Evolutionary conservation across 2,329 filamentous ascomycete genomes (phyloP).

Genomic region (Beauveria rudraprayagi): DNA sequence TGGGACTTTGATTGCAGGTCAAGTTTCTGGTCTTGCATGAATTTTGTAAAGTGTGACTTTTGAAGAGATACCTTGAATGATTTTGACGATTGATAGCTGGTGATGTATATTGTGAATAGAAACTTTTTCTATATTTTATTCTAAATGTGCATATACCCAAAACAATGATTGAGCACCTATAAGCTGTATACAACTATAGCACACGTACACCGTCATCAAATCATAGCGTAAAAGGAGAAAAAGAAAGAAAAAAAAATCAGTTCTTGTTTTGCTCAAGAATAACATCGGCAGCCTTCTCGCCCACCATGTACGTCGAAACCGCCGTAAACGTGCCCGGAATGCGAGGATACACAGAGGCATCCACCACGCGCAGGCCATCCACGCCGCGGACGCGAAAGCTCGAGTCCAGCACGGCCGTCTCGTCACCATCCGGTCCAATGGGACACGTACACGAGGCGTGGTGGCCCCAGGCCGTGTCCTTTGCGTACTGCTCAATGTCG

Average conservation of each 20-base stretch:
- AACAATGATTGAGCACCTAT: not conserved
- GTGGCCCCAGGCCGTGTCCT: constrained; percentile 26
- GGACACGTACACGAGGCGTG: constrained; percentile 27
- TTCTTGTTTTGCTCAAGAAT: constrained; percentile 17
- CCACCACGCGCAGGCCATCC: constrained; percentile 36
- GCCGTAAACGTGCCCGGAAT: constrained; percentile 27
- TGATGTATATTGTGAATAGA: too few species aligned
- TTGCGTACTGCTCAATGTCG: constrained; percentile 19
- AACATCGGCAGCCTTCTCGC: constrained; percentile 26
- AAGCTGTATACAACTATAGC: not conserved
- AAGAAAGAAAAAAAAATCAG: not conserved
- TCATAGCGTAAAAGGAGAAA: not conserved
- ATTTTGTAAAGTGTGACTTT: too few species aligned
- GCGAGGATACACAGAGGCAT: constrained; percentile 35
- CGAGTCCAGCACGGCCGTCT: constrained; percentile 37
- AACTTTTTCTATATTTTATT: too few species aligned
- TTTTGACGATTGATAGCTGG: too few species aligned
- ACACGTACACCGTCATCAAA: not conserved
- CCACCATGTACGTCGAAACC: constrained; percentile 25
- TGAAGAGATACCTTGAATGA: too few species aligned
- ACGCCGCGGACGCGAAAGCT: constrained; percentile 41
- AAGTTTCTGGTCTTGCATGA: too few species aligned
- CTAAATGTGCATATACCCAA: too few species aligned
- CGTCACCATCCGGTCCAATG: constrained; percentile 24
- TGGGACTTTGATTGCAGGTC: too few species aligned